Base-by-base conservation (phyloP, 2,329 filamentous ascomycete genomes). In the Apiospora arundinis region DNA sequence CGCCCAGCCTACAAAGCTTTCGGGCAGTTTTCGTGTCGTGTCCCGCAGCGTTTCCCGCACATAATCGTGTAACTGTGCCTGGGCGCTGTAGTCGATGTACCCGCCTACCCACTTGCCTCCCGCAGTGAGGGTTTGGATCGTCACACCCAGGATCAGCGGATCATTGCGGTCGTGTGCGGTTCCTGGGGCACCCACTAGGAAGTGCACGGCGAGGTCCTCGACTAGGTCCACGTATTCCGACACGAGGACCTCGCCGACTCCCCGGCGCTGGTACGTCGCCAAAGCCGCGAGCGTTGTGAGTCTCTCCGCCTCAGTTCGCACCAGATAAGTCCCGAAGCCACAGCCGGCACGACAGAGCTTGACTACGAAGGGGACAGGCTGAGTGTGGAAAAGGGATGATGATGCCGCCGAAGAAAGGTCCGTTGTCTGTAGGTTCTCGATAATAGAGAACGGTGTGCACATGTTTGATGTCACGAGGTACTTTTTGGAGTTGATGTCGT, bases 341-440 rank as follows among this genome's bases (percentile, higher is more conserved):
- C 75, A 76, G 8, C 75, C 75, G 12, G 75, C 75, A 14, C 75
- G 71, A 65, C 72, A 75, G 45, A 76, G 73, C 69, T 76, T 76
- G 66, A 76, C 71, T 25, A 76, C 75, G 49, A 76, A 76, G 11
- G 75, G 75, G 21, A 74, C 65, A 12, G 74, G 70, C n/a, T 63
- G 48, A 11, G 65, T 4, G 16, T 40, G 60, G 68, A 76, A 69
- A 5, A 70, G 37, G n/a, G 69, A 71, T 8, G 69, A 71, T 4
- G 56, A 21, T 11, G 52, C 25, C 12, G 69, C 11, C 32, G 40
- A 32, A 14, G 48, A 46, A n/a, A 76, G 69, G 9, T 71, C 46
- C 2, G 71, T 67, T 4, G 63, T 66, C 28, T 71, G 72, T 52
- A 76, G 37, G 65, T 75, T 52, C 40, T 71, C 18, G 45, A 63